A percentile compares a stretch with the other conserved stretches of the same genome.
phyloP scores from a whole-genome alignment of 2,329 filamentous ascomycete species.

The Fusarium newnesense region DNA sequence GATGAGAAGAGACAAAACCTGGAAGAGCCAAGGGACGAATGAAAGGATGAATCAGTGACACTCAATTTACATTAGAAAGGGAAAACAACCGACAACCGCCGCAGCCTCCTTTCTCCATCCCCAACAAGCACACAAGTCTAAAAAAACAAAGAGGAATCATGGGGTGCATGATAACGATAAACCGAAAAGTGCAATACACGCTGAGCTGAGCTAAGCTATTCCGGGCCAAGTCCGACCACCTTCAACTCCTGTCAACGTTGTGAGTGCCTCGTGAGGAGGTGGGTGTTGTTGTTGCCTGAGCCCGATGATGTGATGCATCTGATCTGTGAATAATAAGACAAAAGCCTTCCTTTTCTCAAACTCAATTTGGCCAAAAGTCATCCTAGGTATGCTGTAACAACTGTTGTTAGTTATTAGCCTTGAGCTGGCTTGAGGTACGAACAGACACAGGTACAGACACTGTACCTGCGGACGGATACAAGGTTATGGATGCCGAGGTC shows the following conservation, averaged over 20 bases:
- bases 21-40: not conserved
- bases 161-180: constrained; percentile 17
- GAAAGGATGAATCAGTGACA: not conserved
- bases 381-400: not conserved
- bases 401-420: constrained; percentile 10
- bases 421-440: constrained; percentile 1
- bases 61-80: not conserved
- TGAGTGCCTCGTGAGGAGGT: constrained; percentile 26
- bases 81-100: constrained; percentile 20
- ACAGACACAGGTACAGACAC: not conserved
- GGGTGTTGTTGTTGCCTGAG: constrained; percentile 27
- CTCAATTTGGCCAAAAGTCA: constrained; percentile 19
- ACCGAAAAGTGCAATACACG: not conserved
- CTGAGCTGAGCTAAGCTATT: constrained; percentile 22
- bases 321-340: not conserved
- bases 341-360: constrained; percentile 2
- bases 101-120: constrained; percentile 11
- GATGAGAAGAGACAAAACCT: constrained; percentile 10
- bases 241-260: constrained; percentile 3
- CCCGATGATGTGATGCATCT: constrained; percentile 17
- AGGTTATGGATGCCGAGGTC: constrained; percentile 16
- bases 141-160: not conserved
- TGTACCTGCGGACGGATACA: not conserved
- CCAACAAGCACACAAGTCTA: not conserved
- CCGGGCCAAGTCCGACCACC: constrained; percentile 6